These are phyloP conservation scores for Cucumis cinereus DNA, from an alignment of 306 rosid species.

Conservation along the genomic window DNA sequence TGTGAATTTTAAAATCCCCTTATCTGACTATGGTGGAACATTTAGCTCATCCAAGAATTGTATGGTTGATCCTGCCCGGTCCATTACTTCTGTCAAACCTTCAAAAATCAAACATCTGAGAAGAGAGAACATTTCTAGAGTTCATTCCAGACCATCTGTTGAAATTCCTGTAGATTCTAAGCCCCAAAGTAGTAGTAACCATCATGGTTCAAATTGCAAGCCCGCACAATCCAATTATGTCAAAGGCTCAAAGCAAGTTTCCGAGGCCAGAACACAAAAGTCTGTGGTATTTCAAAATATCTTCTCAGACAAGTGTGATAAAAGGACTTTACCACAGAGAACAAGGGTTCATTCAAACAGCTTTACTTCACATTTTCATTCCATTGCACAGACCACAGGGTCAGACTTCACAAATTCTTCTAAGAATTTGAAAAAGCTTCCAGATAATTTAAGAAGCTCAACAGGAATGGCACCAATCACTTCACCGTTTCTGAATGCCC, in stretches of 20 bases:
- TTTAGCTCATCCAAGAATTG: constrained; percentile 31
- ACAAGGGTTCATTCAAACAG: constrained; percentile 29
- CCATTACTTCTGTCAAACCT: constrained; percentile 37
- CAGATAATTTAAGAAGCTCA: constrained; percentile 32
- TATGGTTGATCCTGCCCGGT: constrained; percentile 55
- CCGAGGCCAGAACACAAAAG: constrained; percentile 26
- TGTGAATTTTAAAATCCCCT: constrained; percentile 48
- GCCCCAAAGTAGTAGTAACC: constrained; percentile 15
- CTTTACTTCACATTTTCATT: constrained; percentile 31
- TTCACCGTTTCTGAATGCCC: constrained; percentile 26
- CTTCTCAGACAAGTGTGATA: constrained; percentile 25
- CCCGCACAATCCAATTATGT: constrained; percentile 25
- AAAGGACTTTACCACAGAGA: constrained; percentile 34
- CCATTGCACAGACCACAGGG: constrained; percentile 25
- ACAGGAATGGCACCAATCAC: constrained; percentile 24
- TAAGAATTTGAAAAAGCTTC: constrained; percentile 32
- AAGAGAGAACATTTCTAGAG: constrained; percentile 35
- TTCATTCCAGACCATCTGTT: constrained; percentile 46
- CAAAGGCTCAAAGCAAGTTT: constrained; percentile 36
- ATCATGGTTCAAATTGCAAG: constrained; percentile 42
- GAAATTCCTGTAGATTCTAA: constrained; percentile 29
- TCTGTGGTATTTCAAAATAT: constrained; percentile 22
- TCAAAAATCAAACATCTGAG: constrained; percentile 48
- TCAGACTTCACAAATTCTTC: constrained; percentile 18
- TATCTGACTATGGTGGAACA: constrained; percentile 51